phyloP scores from a whole-genome alignment of 805 yeast species.

The Candida tallmaniae region DNA sequence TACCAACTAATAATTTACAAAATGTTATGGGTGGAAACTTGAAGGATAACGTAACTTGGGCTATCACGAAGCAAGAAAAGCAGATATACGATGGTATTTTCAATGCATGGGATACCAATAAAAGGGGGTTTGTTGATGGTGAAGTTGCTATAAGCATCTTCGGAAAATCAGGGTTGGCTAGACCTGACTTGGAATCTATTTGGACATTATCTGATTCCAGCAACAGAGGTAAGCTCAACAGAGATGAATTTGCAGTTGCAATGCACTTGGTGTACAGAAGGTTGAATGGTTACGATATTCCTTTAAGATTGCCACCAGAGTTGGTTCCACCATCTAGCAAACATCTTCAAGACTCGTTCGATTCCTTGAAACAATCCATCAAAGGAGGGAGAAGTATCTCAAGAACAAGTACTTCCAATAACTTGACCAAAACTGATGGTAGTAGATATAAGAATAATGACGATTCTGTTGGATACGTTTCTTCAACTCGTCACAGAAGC shows the following conservation, averaged over 20 bases:
- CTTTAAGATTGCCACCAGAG: conserved; percentile 79
- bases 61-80: conserved; percentile 85
- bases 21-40: conserved; percentile 39
- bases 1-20: conserved; percentile 35
- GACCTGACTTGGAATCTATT: conserved; percentile 81
- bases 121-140: conserved; percentile 71
- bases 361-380: conserved; percentile 64
- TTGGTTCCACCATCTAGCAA: conserved; percentile 82
- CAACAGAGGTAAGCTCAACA: conserved; percentile 77
- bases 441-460: conserved; percentile 65
- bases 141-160: conserved; percentile 80
- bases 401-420: conserved; percentile 17
- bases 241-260: conserved; percentile 92
- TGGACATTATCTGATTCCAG: conserved; percentile 87
- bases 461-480: conserved; percentile 59
- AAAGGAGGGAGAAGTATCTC: conserved; percentile 29
- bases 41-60: conserved; percentile 65
- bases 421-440: conserved; percentile 23
- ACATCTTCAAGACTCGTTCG: conserved; percentile 65
- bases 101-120: conserved; percentile 74
- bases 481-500: conserved; percentile 59
- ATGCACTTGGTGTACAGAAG: conserved; percentile 95
- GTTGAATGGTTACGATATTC: conserved; percentile 83
- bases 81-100: conserved; percentile 82
- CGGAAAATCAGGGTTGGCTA: conserved; percentile 83